These are phyloP conservation scores for Thalassiosira ordinaria DNA, from an alignment of 352 stramenopile species.

Conservation along the genomic window DNA sequence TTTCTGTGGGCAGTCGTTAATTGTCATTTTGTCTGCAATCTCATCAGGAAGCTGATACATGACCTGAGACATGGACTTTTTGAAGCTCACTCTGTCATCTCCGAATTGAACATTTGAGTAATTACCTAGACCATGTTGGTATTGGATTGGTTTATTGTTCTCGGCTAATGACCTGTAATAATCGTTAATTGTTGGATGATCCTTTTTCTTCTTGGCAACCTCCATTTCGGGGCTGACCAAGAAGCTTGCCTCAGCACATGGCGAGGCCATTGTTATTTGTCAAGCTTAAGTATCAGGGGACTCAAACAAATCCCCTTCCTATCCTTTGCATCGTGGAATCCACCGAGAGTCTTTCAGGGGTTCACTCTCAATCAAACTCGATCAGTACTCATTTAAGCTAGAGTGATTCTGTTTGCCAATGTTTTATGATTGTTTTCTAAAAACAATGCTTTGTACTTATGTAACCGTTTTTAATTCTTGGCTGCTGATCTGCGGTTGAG, in stretches of 20 bases:
- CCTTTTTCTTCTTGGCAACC: slow-evolving; percentile 59
- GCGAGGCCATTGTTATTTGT: slow-evolving; percentile 5
- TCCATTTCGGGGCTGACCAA: slow-evolving; percentile 57
- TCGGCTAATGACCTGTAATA: slow-evolving; percentile 61
- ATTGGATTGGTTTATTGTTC: slow-evolving; percentile 64
- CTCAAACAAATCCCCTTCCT: neutral
- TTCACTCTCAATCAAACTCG: too few relatives aligned
- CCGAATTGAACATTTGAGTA: slow-evolving; percentile 70
- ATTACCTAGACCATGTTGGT: slow-evolving; percentile 70
- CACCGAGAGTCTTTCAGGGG: too few relatives aligned
- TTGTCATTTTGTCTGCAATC: slow-evolving; percentile 43
- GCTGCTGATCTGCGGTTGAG: too few relatives aligned
- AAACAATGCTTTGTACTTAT: too few relatives aligned
- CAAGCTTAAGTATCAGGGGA: slow-evolving; percentile 8
- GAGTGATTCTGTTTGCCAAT: too few relatives aligned
- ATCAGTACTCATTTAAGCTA: too few relatives aligned
- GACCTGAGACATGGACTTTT: slow-evolving; percentile 70
- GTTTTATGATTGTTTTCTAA: too few relatives aligned
- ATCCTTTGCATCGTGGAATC: neutral
- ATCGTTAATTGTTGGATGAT: slow-evolving; percentile 69
- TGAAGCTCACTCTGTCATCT: slow-evolving; percentile 71
- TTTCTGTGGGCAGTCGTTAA: slow-evolving; percentile 45
- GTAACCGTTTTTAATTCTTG: too few relatives aligned
- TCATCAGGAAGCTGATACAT: slow-evolving; percentile 63
- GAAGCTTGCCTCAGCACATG: slow-evolving; percentile 15